Evolutionary conservation across 768 basidiomycete genomes (phyloP).

Genomic region (Xanthoconium purpureum): DNA sequence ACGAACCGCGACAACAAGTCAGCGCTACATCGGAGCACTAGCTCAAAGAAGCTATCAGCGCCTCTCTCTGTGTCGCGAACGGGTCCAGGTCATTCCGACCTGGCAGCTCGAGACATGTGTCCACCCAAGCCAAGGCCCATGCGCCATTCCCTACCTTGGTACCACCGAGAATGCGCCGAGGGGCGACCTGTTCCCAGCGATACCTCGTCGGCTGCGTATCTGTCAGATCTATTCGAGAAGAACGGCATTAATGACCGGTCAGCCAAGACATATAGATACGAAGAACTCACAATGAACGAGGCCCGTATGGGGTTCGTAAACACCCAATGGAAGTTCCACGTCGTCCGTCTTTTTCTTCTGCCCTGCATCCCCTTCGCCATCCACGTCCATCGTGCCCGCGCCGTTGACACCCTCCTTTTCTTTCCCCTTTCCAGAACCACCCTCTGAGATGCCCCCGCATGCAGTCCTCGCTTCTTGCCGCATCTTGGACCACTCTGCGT

Average conservation of each 20-base stretch:
- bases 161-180: conserved; percentile 58
- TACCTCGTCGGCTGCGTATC: conserved; percentile 74
- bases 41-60: conserved; percentile 11
- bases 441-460: conserved; percentile 47
- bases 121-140: conserved; percentile 81
- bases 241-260: conserved; percentile 4
- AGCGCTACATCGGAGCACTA: not conserved
- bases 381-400: conserved; percentile 29
- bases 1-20: not conserved
- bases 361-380: conserved; percentile 26
- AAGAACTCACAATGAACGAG: conserved; percentile 65
- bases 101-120: conserved; percentile 44
- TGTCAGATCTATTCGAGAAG: conserved; percentile 51
- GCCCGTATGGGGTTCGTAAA: conserved; percentile 82
- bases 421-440: conserved; percentile 32
- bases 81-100: conserved; percentile 22
- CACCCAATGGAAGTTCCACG: conserved; percentile 50
- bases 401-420: conserved; percentile 30
- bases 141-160: conserved; percentile 74
- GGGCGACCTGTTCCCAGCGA: conserved; percentile 58
- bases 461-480: conserved; percentile 52
- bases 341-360: conserved; percentile 31
- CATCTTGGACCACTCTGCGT: conserved; percentile 59
- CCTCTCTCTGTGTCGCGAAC: conserved; percentile 19
- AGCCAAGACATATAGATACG: not conserved